phyloP scores from a whole-genome alignment of 192 early-diverging fungal genomes.

The Thamnidium elegans region DNA sequence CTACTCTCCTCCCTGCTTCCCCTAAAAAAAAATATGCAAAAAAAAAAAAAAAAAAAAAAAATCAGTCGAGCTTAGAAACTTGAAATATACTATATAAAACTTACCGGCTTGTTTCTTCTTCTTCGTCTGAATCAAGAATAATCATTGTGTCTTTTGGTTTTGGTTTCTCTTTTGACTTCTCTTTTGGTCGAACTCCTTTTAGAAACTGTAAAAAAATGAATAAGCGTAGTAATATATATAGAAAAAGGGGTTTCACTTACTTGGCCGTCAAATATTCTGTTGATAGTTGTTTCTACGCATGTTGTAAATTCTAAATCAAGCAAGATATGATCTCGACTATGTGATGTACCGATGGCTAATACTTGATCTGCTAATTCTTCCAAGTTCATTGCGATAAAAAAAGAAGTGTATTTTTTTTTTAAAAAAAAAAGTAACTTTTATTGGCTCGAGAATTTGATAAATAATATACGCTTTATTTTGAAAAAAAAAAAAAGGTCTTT shows the following conservation, averaged over 20 bases:
- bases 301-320: conserved; percentile 32
- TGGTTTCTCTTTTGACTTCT: not conserved
- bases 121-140: not conserved
- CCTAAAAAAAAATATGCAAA: no score
- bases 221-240: not conserved
- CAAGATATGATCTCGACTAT: conserved; percentile 16
- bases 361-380: not conserved
- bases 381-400: not conserved
- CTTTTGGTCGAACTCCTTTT: not conserved
- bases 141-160: not conserved
- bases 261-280: conserved; percentile 39
- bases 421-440: no score
- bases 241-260: conserved; percentile 9
- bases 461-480: no score
- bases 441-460: no score
- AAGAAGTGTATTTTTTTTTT: no score
- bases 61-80: no score
- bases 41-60: no score
- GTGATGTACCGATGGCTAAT: not conserved
- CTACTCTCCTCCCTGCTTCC: no score
- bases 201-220: not conserved
- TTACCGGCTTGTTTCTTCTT: not conserved
- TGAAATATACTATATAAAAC: no score
- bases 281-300: conserved; percentile 30
- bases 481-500: no score